Evolutionary conservation across 2,329 filamentous ascomycete genomes (phyloP).

Genomic region (Trichoderma hamatum): DNA sequence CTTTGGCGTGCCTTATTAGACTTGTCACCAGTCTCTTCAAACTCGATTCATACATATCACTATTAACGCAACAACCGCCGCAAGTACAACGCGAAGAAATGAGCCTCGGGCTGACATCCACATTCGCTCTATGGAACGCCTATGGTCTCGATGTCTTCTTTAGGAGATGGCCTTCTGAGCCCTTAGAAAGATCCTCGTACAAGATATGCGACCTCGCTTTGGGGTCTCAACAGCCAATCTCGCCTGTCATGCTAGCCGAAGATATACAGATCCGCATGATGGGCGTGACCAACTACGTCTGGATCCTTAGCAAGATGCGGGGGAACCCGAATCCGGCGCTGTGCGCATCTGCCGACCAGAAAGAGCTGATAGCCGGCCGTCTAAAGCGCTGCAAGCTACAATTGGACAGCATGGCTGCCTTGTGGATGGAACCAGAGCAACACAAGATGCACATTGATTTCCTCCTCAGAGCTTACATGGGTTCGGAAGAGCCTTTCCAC

Average conservation of each 20-base stretch:
- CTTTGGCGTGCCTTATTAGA: slow-evolving; percentile 31
- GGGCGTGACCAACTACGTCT: slow-evolving; percentile 38
- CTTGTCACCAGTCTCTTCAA: slow-evolving; percentile 43
- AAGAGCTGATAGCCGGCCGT: slow-evolving; percentile 18
- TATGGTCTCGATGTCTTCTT: slow-evolving; percentile 44
- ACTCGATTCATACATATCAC: slow-evolving; percentile 44
- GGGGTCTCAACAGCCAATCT: slow-evolving; percentile 34
- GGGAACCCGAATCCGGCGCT: slow-evolving; percentile 31
- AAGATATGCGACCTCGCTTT: slow-evolving; percentile 38
- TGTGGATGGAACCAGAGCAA: slow-evolving; percentile 28
- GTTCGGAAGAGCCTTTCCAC: slow-evolving; percentile 34
- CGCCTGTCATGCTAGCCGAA: slow-evolving; percentile 38
- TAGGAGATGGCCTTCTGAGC: slow-evolving; percentile 39
- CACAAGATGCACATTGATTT: slow-evolving; percentile 29
- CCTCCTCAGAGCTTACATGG: slow-evolving; percentile 37
- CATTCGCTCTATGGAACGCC: slow-evolving; percentile 44
- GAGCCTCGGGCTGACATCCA: slow-evolving; percentile 39
- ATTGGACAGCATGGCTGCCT: slow-evolving; percentile 29
- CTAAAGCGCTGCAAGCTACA: slow-evolving; percentile 31
- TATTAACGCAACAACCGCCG: slow-evolving; percentile 39
- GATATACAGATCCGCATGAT: slow-evolving; percentile 42
- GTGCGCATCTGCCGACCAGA: slow-evolving; percentile 13
- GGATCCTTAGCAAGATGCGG: slow-evolving; percentile 36
- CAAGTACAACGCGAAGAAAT: slow-evolving; percentile 44
- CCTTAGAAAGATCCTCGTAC: slow-evolving; percentile 37